phyloP scores from a whole-genome alignment of 805 yeast genomes.

The Schwanniomyces pseudopolymorphus region DNA sequence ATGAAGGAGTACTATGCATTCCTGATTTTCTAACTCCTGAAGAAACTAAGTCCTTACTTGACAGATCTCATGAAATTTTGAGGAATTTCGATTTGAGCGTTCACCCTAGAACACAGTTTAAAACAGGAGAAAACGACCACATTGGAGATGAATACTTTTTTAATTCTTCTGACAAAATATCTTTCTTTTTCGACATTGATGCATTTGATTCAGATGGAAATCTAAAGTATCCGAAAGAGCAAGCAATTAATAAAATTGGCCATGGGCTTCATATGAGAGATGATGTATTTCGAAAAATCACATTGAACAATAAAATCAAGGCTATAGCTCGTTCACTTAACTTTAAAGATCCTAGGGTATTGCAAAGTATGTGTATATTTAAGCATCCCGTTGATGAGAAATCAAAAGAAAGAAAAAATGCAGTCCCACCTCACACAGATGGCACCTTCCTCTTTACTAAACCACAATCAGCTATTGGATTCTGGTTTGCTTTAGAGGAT shows the following conservation, averaged over 20 bases:
- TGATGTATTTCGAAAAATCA: constrained; percentile 46
- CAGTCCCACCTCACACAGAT: constrained; percentile 78
- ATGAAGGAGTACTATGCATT: constrained; percentile 62
- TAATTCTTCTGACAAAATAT: constrained; percentile 64
- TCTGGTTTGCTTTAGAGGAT: constrained; percentile 80
- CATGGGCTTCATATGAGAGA: constrained; percentile 69
- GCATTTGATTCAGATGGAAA: constrained; percentile 59
- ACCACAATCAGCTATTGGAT: constrained; percentile 73
- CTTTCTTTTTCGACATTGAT: constrained; percentile 69
- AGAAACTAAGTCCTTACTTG: constrained; percentile 40
- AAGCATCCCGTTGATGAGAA: constrained; percentile 55
- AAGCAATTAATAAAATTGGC: constrained; percentile 74
- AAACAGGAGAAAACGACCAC: constrained; percentile 58
- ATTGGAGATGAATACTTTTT: constrained; percentile 74
- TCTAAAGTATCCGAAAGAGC: constrained; percentile 50
- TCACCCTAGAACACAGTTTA: constrained; percentile 73
- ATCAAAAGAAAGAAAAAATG: constrained; percentile 37
- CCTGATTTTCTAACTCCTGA: constrained; percentile 50
- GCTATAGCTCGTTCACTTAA: constrained; percentile 53
- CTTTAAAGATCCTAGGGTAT: constrained; percentile 63
- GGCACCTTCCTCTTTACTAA: constrained; percentile 69
- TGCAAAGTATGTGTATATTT: constrained; percentile 78
- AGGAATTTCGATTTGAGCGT: constrained; percentile 47
- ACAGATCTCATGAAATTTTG: constrained; percentile 46
- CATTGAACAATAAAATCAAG: constrained; percentile 50